These are phyloP conservation scores for Rasamsonia emersonii DNA, from an alignment of 2,329 filamentous ascomycete species.

Conservation along the genomic window DNA sequence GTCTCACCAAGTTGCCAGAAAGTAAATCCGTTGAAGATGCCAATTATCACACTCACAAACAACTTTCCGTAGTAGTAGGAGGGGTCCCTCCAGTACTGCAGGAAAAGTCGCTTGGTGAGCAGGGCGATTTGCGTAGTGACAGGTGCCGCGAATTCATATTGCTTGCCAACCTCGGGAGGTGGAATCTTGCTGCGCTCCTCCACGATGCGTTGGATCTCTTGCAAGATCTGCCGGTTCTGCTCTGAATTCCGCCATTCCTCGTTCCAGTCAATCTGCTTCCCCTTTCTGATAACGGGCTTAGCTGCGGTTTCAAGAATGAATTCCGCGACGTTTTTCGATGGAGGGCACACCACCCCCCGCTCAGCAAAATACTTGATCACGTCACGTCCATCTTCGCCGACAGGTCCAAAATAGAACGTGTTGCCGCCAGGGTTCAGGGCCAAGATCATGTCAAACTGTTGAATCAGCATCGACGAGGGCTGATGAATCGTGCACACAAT, in stretches of 20 bases:
- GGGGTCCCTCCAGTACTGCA: slow-evolving; percentile 66
- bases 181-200: slow-evolving; percentile 46
- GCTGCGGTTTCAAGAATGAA: slow-evolving; percentile 59
- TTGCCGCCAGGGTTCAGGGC: slow-evolving; percentile 61
- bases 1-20: slow-evolving; percentile 62
- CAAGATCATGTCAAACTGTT: slow-evolving; percentile 67
- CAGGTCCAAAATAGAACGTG: slow-evolving; percentile 64
- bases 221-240: slow-evolving; percentile 49
- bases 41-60: slow-evolving; percentile 61
- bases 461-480: slow-evolving; percentile 58
- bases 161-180: slow-evolving; percentile 28
- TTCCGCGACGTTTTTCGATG: slow-evolving; percentile 57
- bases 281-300: slow-evolving; percentile 47
- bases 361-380: slow-evolving; percentile 61
- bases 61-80: slow-evolving; percentile 70
- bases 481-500: slow-evolving; percentile 70
- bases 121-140: slow-evolving; percentile 54
- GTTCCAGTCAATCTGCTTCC: slow-evolving; percentile 60
- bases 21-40: slow-evolving; percentile 72
- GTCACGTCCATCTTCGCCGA: slow-evolving; percentile 57
- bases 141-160: slow-evolving; percentile 58
- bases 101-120: slow-evolving; percentile 62
- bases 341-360: slow-evolving; percentile 57
- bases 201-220: slow-evolving; percentile 59
- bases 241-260: slow-evolving; percentile 62